These are phyloP conservation scores for Globomyces sp. DNA, from an alignment of 371 early-diverging fungal genomes.

Conservation along the genomic window DNA sequence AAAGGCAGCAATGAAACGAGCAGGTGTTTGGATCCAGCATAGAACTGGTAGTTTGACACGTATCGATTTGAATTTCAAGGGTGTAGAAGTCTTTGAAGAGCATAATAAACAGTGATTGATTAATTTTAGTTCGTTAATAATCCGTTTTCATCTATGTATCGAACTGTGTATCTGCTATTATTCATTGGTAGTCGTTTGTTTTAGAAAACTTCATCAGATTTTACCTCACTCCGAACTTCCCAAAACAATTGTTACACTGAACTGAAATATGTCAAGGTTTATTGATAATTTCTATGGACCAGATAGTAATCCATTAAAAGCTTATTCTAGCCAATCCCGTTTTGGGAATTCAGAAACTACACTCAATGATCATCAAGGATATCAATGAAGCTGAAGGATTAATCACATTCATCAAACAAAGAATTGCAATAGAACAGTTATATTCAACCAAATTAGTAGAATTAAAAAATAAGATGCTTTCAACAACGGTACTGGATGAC, in stretches of 20 bases:
- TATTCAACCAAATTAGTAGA: constrained; percentile 1
- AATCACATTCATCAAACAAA: neutral
- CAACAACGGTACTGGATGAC: constrained; percentile 8
- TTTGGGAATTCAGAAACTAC: constrained; percentile 10
- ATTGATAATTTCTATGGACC: constrained; percentile 7
- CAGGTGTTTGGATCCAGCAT: constrained; percentile 8
- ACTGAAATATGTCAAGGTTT: no score
- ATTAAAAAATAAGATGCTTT: neutral
- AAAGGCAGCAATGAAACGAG: neutral
- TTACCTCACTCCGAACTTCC: no score
- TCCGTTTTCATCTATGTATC: no score
- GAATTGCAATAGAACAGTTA: constrained; percentile 9
- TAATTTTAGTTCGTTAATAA: no score
- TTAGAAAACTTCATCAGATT: no score
- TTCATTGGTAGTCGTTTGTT: no score
- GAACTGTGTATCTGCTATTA: no score
- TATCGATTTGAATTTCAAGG: no score
- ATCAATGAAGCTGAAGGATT: constrained; percentile 8
- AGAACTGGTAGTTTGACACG: neutral
- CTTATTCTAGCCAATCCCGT: constrained; percentile 5
- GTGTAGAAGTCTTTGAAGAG: no score
- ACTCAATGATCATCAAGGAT: constrained; percentile 1
- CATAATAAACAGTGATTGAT: no score
- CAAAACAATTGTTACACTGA: no score
- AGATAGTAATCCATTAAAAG: neutral